Percentiles rank a stretch among this genome's conserved stretches.
phyloP scores from a whole-genome alignment of 495 filamentous ascomycete genomes.

The Trichodelitschia bisporula region DNA sequence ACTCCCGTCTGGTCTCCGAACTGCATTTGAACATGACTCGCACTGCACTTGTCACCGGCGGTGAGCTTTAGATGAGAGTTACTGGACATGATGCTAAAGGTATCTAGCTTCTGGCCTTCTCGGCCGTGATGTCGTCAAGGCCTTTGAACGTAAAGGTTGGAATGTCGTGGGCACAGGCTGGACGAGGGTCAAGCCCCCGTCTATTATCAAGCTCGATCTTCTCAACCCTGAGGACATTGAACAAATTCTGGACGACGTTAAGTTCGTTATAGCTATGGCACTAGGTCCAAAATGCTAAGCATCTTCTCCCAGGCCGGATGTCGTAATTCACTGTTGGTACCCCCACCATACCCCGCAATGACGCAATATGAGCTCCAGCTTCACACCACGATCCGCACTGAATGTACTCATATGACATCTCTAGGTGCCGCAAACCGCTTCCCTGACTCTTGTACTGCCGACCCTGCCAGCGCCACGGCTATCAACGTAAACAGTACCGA shows the following conservation, averaged over 20 bases:
- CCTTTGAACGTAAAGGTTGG: constrained; percentile 46
- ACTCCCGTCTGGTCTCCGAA: too few species aligned
- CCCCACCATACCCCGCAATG: background rate
- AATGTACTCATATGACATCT: constrained; percentile 2
- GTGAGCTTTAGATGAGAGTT: constrained; percentile 18
- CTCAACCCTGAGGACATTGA: constrained; percentile 32
- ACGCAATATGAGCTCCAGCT: constrained; percentile 1
- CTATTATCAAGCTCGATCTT: constrained; percentile 56
- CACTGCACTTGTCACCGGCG: constrained; percentile 61
- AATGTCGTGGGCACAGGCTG: constrained; percentile 61
- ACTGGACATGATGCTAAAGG: constrained; percentile 1
- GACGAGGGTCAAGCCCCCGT: constrained; percentile 43
- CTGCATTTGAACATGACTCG: constrained; percentile 21
- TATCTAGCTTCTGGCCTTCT: constrained; percentile 31
- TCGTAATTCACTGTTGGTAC: constrained; percentile 58
- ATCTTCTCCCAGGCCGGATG: constrained; percentile 34
- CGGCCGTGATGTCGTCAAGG: constrained; percentile 54
- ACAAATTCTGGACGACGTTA: constrained; percentile 32
- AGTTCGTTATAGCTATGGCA: constrained; percentile 19
- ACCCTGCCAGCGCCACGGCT: constrained; percentile 47
- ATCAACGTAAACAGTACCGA: constrained; percentile 54
- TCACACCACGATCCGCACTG: constrained; percentile 4
- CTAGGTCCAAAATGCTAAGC: constrained; percentile 1
- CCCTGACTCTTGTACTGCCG: constrained; percentile 58
- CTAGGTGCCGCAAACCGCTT: constrained; percentile 75